These are phyloP conservation scores for Lichtheimia ornata DNA, from an alignment of 371 early-diverging fungal genomes.

Conservation along the genomic window DNA sequence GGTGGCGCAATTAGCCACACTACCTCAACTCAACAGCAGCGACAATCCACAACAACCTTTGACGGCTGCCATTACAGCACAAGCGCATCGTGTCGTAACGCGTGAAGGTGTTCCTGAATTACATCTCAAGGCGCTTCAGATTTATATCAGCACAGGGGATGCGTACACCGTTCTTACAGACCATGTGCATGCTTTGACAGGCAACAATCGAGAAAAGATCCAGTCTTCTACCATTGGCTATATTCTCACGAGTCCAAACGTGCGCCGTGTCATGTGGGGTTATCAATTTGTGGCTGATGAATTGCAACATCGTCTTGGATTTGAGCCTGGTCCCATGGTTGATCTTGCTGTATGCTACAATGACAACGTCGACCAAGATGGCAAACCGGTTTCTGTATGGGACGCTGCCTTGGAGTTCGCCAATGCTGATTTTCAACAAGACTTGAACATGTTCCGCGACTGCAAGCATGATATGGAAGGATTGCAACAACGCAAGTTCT, in stretches of 20 bases:
- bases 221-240: conserved; percentile 11
- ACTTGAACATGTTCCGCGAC: too few species aligned
- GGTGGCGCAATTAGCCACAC: conserved; percentile 16
- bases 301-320: conserved; percentile 20
- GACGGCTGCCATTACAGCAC: conserved; percentile 22
- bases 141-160: conserved; percentile 24
- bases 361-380: too few species aligned
- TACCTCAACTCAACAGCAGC: conserved; percentile 1
- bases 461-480: not conserved
- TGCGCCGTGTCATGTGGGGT: conserved; percentile 32
- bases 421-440: too few species aligned
- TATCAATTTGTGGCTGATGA: conserved; percentile 11
- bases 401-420: too few species aligned
- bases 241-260: conserved; percentile 25
- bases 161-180: conserved; percentile 31
- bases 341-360: conserved; percentile 14
- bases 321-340: conserved; percentile 19
- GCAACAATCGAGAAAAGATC: not conserved
- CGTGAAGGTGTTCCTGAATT: not conserved
- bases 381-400: too few species aligned
- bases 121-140: conserved; percentile 31
- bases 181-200: conserved; percentile 14
- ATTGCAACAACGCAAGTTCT: conserved; percentile 16
- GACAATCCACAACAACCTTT: not conserved
- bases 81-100: conserved; percentile 8